Evolutionary conservation across 352 stramenopile genomes (phyloP), one percentile per base, ranked within the genome.

Genomic region (Globisporangium echinulatum): DNA sequence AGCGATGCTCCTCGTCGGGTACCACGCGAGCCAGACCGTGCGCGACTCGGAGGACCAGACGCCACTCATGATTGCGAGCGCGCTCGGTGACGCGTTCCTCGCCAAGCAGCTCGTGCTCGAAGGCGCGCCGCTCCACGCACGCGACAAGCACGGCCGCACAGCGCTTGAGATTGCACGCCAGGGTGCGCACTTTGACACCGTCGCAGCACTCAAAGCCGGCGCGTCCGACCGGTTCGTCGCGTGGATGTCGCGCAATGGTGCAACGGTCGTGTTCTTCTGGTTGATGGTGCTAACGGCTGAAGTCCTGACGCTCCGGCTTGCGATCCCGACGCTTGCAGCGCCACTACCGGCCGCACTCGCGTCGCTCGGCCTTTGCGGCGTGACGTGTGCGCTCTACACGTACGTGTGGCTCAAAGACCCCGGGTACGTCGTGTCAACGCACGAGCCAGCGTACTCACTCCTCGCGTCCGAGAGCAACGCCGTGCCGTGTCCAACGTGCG

Each of bases 51-150:
- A 92, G 67, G 68, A 78, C 17, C 84, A 94, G 57, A 94, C 84
- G 36, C 67, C 84, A 33, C 65, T 94, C 5, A 94, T 94, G 84
- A 90, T 94, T 53, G 84, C 84, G 11, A 79, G 72, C 37, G 82
- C 84, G n/a, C 58, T 94, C 0, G 83, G 83, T 36, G 84, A 94
- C 54, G 68, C 84, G 0, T 94, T 92, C 52, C 62, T 94, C 15
- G 76, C 81, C 33, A 94, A 94, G 67, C 84, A 94, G 56, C 75
- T 94, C 7, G 84, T 94, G 15, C 66, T 94, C 9, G 84, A 94
- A 77, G 84, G 82, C 43, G 80, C 82, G 14, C 82, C 82, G 7
- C 42, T 88, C 36, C 66, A 83, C 2, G 69, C 71, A 5, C 74
- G 75, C 43, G 84, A 93, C 60, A 87, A 87, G 48, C 79, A 91